A percentile compares a stretch with the other conserved stretches of the same genome.
Evolutionary conservation across 345 rosid species (phyloP).

Genomic region (Toxicodendron radicans): DNA sequence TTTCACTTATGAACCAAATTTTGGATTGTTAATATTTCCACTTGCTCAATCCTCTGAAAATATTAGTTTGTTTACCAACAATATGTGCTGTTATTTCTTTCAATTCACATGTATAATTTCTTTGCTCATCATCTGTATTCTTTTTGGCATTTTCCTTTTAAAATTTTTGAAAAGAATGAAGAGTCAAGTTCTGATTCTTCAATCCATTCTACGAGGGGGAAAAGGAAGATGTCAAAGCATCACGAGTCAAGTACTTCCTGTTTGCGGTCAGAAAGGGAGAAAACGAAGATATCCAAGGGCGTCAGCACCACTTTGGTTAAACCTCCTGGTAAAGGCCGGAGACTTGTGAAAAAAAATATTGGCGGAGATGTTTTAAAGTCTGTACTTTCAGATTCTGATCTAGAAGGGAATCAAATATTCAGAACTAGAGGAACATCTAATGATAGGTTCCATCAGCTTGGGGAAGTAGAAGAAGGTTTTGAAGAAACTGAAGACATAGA

Average conservation of each 20-base stretch:
- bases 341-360: slow-evolving; percentile 43
- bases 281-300: slow-evolving; percentile 27
- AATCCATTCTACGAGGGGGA: slow-evolving; percentile 28
- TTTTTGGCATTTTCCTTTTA: neutral
- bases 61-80: neutral
- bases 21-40: neutral
- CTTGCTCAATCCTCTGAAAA: neutral
- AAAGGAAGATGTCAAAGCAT: slow-evolving; percentile 24
- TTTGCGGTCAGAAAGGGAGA: slow-evolving; percentile 23
- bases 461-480: slow-evolving; percentile 22
- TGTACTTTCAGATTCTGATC: slow-evolving; percentile 42
- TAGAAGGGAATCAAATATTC: slow-evolving; percentile 27
- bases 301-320: slow-evolving; percentile 31
- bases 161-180: slow-evolving; percentile 26
- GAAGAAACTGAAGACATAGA: slow-evolving; percentile 46
- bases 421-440: slow-evolving; percentile 43
- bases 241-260: slow-evolving; percentile 27
- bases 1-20: neutral
- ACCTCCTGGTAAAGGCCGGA: slow-evolving; percentile 46
- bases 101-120: neutral
- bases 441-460: slow-evolving; percentile 19
- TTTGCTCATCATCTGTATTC: neutral
- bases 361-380: slow-evolving; percentile 31
- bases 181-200: slow-evolving; percentile 34
- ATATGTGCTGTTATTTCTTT: neutral